Base-by-base conservation (phyloP, 345 rosid genomes). In the Salix purpurea region DNA sequence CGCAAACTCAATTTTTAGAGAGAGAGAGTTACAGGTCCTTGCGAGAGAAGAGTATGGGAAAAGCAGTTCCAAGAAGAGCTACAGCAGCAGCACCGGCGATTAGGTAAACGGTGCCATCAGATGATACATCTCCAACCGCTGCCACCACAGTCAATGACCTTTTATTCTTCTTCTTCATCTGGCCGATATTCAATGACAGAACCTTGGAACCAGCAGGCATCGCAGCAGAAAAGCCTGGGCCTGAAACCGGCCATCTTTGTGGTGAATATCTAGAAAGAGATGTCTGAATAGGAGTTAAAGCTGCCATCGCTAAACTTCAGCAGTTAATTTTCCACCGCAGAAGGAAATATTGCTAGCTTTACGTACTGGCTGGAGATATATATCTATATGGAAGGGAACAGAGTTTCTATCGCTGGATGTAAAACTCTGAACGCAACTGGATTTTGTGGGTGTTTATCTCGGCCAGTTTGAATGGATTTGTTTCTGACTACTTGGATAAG, bases 1-100 rank as follows among this genome's bases (percentile, higher is more conserved):
- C 18, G 16, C 15, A 12, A 46, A 5, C 1, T 46, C 50, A 11
- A 40, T 39, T 40, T 68, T 62, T 11, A 26, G 9, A 18, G 14
- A 5, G 66, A 23, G 34, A 5, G 16, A 39, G n/a, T 87, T 91
- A 92, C 98, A 78, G 72, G 90, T 94, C 98, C 84, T 81, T 87
- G 88, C 96, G 96, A 74, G 91, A 82, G 92, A 91, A 94, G 79
- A 94, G 76, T 67, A 90, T 79, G 7, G 98, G 98, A 32, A 92
- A 92, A 69, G 97, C 98, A 3, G 99, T 92, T 73, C 99, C 99
- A 48, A 92, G 79, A 18, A 95, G 90, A 8, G 97, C 92, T 13
- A 91, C 86, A 3, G 88, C 84, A 26, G 83, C 91, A 1, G 96
- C 97, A 52, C 96, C 96, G 0, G 86, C 96, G 26, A 94, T 69